phyloP scores from a whole-genome alignment of 495 filamentous ascomycete species.

The Monascus purpureus region DNA sequence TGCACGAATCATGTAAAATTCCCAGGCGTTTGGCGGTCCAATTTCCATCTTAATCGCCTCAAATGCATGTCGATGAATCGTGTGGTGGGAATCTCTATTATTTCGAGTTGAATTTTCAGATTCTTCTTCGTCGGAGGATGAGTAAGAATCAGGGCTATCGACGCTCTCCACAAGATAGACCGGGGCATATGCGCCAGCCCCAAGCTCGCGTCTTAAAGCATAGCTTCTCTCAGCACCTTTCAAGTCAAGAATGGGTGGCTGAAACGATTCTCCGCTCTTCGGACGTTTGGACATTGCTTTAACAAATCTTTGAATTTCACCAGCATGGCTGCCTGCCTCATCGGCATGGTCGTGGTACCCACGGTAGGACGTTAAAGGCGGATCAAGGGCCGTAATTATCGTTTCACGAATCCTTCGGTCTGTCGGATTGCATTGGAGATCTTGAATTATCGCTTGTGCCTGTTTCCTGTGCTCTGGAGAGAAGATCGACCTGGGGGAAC shows the following conservation, averaged over 20 bases:
- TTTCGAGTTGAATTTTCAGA: constrained; percentile 15
- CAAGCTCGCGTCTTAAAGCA: constrained; percentile 73
- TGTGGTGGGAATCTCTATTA: constrained; percentile 6
- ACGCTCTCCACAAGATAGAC: constrained; percentile 79
- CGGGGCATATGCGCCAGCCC: constrained; percentile 84
- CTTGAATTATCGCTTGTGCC: constrained; percentile 57
- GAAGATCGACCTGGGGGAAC: constrained; percentile 8
- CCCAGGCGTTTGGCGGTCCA: constrained; percentile 75
- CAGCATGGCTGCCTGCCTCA: constrained; percentile 42
- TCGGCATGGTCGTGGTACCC: constrained; percentile 61
- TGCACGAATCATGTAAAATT: constrained; percentile 89
- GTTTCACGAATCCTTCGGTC: constrained; percentile 56
- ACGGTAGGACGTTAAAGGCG: constrained; percentile 54
- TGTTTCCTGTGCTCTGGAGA: constrained; percentile 10
- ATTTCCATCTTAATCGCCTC: constrained; percentile 88
- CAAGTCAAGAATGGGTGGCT: constrained; percentile 55
- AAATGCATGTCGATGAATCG: constrained; percentile 33
- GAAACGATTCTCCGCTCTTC: constrained; percentile 42
- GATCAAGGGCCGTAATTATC: constrained; percentile 58
- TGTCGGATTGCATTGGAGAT: constrained; percentile 75
- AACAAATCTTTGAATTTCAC: constrained; percentile 66
- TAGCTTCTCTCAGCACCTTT: constrained; percentile 44
- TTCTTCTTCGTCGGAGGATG: constrained; percentile 31
- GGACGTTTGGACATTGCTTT: constrained; percentile 49
- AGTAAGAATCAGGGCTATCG: constrained; percentile 26